Evolutionary conservation across 1,139 yeast species (phyloP).

Genomic region (Torulaspora globosa): DNA sequence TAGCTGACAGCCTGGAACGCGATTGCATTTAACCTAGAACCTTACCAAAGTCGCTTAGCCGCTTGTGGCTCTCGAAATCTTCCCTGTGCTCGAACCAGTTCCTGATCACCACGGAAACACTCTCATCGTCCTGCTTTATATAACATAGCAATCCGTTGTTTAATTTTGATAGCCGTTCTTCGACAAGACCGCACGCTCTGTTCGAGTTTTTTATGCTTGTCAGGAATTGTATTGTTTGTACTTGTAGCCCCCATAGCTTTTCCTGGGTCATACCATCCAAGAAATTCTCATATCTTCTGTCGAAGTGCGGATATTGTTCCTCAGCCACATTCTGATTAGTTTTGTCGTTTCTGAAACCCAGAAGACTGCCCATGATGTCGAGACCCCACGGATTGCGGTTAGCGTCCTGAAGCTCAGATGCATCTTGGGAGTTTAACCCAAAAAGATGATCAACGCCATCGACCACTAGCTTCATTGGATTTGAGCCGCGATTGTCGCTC

Average conservation of each 20-base stretch:
- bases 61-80: background rate
- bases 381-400: conserved; percentile 19
- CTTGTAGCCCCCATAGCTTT: conserved; percentile 28
- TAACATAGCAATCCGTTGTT: conserved; percentile 36
- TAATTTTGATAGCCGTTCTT: conserved; percentile 31
- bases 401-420: conserved; percentile 2
- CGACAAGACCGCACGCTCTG: conserved; percentile 16
- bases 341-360: conserved; percentile 9
- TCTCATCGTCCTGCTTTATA: conserved; percentile 20
- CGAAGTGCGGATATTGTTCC: conserved; percentile 4
- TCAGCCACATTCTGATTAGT: background rate
- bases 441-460: conserved; percentile 29
- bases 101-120: conserved; percentile 24
- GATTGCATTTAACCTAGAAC: background rate
- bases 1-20: conserved; percentile 3
- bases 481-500: conserved; percentile 7
- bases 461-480: conserved; percentile 28
- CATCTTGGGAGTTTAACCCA: conserved; percentile 12
- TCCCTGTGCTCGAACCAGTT: conserved; percentile 30
- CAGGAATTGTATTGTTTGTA: conserved; percentile 21
- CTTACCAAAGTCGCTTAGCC: background rate
- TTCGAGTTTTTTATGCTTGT: conserved; percentile 19
- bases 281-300: conserved; percentile 19
- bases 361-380: conserved; percentile 28
- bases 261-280: conserved; percentile 23